phyloP scores from a whole-genome alignment of 306 rosid species.

The Sophora flavescens region DNA sequence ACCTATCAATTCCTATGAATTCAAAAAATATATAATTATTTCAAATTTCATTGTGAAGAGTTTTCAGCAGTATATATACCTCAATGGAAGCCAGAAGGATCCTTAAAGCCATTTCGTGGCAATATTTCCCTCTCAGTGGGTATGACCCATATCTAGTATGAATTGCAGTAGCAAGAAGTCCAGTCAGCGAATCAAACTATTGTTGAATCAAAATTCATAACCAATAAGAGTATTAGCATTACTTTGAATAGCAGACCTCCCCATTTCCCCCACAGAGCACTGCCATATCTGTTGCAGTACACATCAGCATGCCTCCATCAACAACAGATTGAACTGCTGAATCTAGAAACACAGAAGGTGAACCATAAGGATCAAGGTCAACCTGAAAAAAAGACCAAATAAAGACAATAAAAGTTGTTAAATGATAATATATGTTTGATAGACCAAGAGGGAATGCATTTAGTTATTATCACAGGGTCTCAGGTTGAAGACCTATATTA shows the following conservation, averaged over 20 bases:
- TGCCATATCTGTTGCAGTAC: slow-evolving; percentile 99
- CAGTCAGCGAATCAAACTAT: slow-evolving; percentile 34
- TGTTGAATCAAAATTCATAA: slow-evolving; percentile 19
- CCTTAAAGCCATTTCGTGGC: slow-evolving; percentile 99
- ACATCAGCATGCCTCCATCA: slow-evolving; percentile 98
- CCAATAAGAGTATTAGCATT: slow-evolving; percentile 51
- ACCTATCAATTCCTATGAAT: neutral
- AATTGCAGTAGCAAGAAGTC: slow-evolving; percentile 46
- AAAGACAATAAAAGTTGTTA: slow-evolving; percentile 28
- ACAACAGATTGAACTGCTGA: slow-evolving; percentile 95
- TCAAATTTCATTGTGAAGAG: slow-evolving; percentile 4
- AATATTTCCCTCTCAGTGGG: slow-evolving; percentile 91
- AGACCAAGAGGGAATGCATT: neutral
- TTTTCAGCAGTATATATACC: slow-evolving; percentile 54
- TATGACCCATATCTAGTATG: slow-evolving; percentile 88
- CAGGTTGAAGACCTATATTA: neutral
- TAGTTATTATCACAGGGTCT: neutral
- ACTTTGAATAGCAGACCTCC: slow-evolving; percentile 99
- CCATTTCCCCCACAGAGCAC: slow-evolving; percentile 97
- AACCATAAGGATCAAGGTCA: slow-evolving; percentile 98
- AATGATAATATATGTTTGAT: neutral
- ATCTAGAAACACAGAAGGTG: slow-evolving; percentile 95
- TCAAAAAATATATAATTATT: slow-evolving; percentile 1
- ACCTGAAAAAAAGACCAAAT: slow-evolving; percentile 67
- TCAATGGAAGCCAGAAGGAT: slow-evolving; percentile 94